Percentiles rank a stretch among this genome's conserved stretches.
Evolutionary conservation across 805 yeast species (phyloP).

Genomic region (Kuraishia hungarica): DNA sequence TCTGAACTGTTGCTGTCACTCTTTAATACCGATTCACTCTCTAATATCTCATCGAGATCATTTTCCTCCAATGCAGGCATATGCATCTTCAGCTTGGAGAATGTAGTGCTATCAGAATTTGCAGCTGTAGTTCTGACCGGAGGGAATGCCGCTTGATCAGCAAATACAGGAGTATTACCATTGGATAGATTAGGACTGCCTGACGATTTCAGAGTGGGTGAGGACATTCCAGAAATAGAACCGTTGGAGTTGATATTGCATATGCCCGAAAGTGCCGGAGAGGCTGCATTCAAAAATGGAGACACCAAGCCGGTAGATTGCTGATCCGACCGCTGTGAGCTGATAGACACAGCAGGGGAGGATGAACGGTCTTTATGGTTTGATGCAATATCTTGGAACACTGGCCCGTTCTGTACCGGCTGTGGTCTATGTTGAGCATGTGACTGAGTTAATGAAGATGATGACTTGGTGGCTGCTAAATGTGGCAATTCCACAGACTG

Average conservation of each 20-base stretch:
- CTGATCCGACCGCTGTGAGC: not conserved
- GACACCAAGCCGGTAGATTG: not conserved
- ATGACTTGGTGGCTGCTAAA: not conserved
- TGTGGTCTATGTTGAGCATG: not conserved
- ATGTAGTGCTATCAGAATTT: constrained; percentile 15
- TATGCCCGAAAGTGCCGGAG: not conserved
- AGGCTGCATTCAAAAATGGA: not conserved
- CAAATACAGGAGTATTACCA: not conserved
- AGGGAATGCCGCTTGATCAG: not conserved
- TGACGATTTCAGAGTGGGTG: not conserved
- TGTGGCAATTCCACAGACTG: not conserved
- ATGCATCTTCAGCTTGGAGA: constrained; percentile 16
- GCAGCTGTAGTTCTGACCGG: constrained; percentile 4
- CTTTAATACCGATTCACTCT: constrained; percentile 3
- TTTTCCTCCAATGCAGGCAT: constrained; percentile 25
- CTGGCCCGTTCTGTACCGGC: not conserved
- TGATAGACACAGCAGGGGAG: not conserved
- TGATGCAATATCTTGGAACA: not conserved
- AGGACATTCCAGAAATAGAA: not conserved
- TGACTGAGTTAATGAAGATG: not conserved
- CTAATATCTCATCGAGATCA: constrained; percentile 22
- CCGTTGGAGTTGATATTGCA: not conserved
- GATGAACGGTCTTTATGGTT: not conserved
- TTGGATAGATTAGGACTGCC: not conserved
- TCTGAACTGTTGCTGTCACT: not conserved